Evolutionary conservation across 257 asterid species (phyloP).

Genomic region (Penstemon davidsonii): DNA sequence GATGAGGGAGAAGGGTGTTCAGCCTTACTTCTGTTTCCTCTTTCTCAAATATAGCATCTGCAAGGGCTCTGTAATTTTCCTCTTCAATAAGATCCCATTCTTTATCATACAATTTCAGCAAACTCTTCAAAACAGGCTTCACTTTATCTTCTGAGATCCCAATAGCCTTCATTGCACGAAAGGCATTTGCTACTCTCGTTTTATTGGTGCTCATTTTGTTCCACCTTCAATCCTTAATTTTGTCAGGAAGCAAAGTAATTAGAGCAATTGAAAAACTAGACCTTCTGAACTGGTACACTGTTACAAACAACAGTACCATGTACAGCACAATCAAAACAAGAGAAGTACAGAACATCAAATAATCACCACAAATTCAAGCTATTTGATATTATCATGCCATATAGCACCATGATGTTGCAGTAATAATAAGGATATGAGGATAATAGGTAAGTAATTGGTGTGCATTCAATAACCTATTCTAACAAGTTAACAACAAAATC

Average conservation of each 20-base stretch:
- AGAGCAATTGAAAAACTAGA: no score
- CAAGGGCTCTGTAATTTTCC: conserved; percentile 78
- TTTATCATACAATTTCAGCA: conserved; percentile 60
- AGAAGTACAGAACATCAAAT: no score
- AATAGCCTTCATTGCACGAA: conserved; percentile 69
- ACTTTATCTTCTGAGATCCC: conserved; percentile 69
- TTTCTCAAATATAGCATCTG: conserved; percentile 77
- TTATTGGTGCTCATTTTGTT: conserved; percentile 25
- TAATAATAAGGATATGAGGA: no score
- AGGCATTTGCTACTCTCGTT: conserved; percentile 52
- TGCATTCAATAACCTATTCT: no score
- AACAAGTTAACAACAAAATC: no score
- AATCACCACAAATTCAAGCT: no score
- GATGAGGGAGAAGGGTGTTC: conserved; percentile 4
- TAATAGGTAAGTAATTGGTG: no score
- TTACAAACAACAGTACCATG: no score
- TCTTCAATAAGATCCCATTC: conserved; percentile 86
- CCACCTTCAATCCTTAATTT: conserved; percentile 4
- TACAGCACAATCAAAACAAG: no score
- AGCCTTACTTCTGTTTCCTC: conserved; percentile 62
- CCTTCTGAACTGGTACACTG: no score
- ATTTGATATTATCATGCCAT: no score
- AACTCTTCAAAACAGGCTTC: conserved; percentile 67
- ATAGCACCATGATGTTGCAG: no score
- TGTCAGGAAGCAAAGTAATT: conserved; percentile 27